Evolutionary conservation across 169 alveolate species (phyloP).

Genomic region (Eimeria necatrix): DNA sequence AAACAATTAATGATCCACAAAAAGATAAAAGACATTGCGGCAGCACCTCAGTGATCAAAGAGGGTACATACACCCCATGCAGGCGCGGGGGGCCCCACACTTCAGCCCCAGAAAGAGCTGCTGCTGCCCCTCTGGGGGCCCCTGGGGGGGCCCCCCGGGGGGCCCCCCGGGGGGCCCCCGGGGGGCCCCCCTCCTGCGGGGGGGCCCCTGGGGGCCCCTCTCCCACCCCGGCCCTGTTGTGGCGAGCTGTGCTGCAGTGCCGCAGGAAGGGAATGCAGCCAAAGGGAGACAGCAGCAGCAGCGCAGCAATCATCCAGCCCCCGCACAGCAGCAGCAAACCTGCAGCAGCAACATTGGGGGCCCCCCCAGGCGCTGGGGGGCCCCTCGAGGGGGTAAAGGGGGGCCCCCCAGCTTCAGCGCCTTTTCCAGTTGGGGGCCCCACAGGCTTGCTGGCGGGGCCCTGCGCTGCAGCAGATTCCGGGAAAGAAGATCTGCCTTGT

Average conservation of each 20-base stretch:
- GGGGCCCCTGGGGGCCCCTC: constrained; percentile 49
- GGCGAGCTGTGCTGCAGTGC: not conserved
- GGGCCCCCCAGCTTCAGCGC: not conserved
- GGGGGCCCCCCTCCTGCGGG: not conserved
- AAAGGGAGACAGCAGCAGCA: constrained; percentile 37
- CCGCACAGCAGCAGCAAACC: constrained; percentile 55
- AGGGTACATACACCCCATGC: constrained; percentile 34
- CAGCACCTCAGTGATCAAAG: not conserved
- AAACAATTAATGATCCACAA: not conserved
- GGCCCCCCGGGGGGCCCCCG: not conserved
- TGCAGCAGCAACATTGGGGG: constrained; percentile 6
- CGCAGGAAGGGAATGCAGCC: not conserved
- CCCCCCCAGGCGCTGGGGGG: constrained; percentile 19
- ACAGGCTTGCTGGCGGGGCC: not conserved
- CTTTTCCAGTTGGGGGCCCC: no score
- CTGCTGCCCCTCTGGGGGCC: not conserved
- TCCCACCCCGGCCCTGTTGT: not conserved
- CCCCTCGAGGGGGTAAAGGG: not conserved
- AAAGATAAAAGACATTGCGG: constrained; percentile 29
- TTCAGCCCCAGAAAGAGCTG: not conserved
- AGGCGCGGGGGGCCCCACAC: constrained; percentile 25
- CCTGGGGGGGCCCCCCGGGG: not conserved
- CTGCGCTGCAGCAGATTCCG: not conserved
- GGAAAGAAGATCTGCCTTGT: not conserved
- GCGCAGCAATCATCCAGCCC: not conserved